Base-by-base conservation (phyloP, 192 early-diverging fungal genomes). In the Martensiomyces pterosporus region DNA sequence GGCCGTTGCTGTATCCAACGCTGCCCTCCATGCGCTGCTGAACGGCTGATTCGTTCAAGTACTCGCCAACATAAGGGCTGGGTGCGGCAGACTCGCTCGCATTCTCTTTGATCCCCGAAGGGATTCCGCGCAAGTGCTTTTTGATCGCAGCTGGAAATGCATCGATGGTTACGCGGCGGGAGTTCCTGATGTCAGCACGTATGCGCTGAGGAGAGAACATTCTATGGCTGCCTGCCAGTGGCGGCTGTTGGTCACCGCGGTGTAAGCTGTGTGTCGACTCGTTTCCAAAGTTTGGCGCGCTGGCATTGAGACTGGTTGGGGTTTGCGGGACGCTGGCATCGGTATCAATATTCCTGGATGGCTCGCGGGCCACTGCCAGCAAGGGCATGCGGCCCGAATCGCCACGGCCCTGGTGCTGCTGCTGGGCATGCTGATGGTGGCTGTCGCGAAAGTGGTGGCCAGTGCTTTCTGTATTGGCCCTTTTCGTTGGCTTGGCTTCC, bases 141-240 rank as follows among this genome's bases (percentile, higher is more conserved):
- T 63, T 66, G 16, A 75, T 67, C 10, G 59, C 64, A 1, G 64
- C 71, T 7, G 71, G 71, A n/a, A 75, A 75, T 7, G 71, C 64
- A 22, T 75, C 71, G 15, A 75, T 60, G 2, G 71, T 75, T 16
- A 75, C 64, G 3, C 71, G 41, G 15, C 71, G 63, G 19, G 55
- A 55, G 44, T 44, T 52, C 14, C 55, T 66, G 12, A 23, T 32
- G 7, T 63, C 51, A 1, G 29, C 23, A 9, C 33, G 35, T n/a
- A 50, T 19, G 9, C 35, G 39, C 18, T 47, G 38, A 16, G 60
- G 39, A 46, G 47, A 49, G 21, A 47, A 18, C 18, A 36, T n/a
- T n/a, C n/a, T n/a, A n/a, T n/a, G n/a, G n/a, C n/a, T n/a, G n/a
- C n/a, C n/a, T n/a, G n/a, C n/a, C n/a, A n/a, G 3, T 47, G 50